A percentile compares a stretch with the other conserved stretches of the same genome.
These are phyloP conservation scores for Microsporum ferrugineum DNA, from an alignment of 2,329 filamentous ascomycete species.

Conservation along the genomic window DNA sequence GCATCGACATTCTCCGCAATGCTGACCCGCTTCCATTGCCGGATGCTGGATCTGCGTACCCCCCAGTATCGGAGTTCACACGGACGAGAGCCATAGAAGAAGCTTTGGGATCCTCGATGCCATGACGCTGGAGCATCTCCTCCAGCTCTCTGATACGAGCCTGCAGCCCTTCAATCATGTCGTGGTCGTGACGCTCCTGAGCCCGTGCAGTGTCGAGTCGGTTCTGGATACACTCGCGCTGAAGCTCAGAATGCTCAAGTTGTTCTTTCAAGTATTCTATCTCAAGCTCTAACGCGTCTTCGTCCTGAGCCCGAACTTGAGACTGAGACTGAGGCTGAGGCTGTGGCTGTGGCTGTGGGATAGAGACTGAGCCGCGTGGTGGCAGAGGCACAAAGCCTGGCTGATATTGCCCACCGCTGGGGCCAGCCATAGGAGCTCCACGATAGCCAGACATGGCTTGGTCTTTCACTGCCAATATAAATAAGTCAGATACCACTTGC, in stretches of 20 bases:
- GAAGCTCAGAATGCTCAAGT: neutral
- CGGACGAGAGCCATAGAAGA: neutral
- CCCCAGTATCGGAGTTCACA: neutral
- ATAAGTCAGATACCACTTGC: neutral
- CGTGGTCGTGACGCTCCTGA: constrained; percentile 3
- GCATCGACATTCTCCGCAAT: neutral
- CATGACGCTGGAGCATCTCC: neutral
- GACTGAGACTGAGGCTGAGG: neutral
- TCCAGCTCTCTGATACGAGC: constrained; percentile 4
- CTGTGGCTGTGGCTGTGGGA: neutral
- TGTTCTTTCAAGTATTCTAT: constrained; percentile 1
- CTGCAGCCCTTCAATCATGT: constrained; percentile 6
- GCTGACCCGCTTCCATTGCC: neutral
- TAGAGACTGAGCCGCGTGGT: neutral
- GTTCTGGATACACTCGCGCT: neutral
- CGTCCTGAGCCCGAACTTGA: neutral
- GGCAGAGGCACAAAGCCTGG: neutral
- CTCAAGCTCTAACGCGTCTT: neutral
- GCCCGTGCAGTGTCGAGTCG: neutral
- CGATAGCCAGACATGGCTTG: neutral
- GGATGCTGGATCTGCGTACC: neutral
- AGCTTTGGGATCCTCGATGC: neutral
- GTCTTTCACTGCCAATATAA: neutral
- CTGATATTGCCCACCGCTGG: neutral
- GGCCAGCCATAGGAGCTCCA: neutral